A percentile compares a stretch with the other conserved stretches of the same genome.
phyloP scores from a whole-genome alignment of 2,329 filamentous ascomycete genomes.

The Rhynchosporium secalis region DNA sequence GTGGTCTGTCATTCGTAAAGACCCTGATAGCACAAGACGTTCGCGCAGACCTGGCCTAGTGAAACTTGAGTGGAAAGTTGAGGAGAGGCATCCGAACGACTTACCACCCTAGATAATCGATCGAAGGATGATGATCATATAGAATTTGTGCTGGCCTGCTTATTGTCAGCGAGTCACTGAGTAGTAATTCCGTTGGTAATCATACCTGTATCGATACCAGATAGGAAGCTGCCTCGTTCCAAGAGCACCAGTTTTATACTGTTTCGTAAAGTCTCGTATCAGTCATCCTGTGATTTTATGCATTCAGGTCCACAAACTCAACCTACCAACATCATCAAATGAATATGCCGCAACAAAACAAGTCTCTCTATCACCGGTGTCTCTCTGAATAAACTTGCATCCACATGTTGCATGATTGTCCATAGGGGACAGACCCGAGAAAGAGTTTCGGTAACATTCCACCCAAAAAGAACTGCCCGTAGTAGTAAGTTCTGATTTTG shows the following conservation, averaged over 20 bases:
- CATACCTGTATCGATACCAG: slow-evolving; percentile 8
- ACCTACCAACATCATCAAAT: slow-evolving; percentile 10
- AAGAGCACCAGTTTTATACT: slow-evolving; percentile 9
- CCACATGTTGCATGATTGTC: slow-evolving; percentile 6
- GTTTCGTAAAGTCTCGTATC: neutral
- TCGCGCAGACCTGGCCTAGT: slow-evolving; percentile 5
- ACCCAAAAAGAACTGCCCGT: slow-evolving; percentile 1
- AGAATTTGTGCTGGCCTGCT: slow-evolving; percentile 5
- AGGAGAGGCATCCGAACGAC: neutral
- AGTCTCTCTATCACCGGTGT: slow-evolving; percentile 2
- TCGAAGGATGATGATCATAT: slow-evolving; percentile 8
- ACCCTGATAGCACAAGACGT: neutral
- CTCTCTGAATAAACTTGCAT: slow-evolving; percentile 1
- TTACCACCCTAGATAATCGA: slow-evolving; percentile 8
- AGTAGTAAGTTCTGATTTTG: slow-evolving; percentile 9
- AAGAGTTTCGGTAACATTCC: neutral
- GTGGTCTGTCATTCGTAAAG: slow-evolving; percentile 6
- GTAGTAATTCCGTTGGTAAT: too few species aligned
- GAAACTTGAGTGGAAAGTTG: neutral
- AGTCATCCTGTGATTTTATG: neutral
- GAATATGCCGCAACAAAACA: slow-evolving; percentile 6
- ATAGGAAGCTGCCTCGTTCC: neutral
- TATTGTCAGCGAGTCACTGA: neutral
- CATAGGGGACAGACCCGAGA: neutral
- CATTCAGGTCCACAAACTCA: neutral